Evolutionary conservation across 2,329 filamentous ascomycete species (phyloP), one percentile per base, ranked within the genome.

Genomic region (Colletotrichum cereale): DNA sequence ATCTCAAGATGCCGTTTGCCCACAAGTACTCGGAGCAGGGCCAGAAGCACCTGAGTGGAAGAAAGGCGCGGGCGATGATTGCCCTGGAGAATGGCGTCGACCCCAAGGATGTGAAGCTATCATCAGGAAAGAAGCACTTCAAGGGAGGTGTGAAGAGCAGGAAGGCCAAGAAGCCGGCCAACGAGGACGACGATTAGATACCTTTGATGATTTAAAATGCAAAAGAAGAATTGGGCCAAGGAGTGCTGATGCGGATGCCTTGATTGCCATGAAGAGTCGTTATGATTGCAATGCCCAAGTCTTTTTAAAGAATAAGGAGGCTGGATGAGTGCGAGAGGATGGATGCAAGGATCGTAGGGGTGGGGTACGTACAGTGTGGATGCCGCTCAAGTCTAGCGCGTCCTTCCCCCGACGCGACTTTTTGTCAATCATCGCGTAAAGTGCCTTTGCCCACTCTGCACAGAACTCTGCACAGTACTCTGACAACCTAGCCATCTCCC

Each of bases 1-100:
- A 93, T 77, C 74, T 97, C 47, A 91, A 84, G 67, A 91, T 91
- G 86, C 95, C 96, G 0, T 98, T 98, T 84, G 96, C 91, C 81
- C 90, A 96, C 84, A 93, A 96, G 83, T 97, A 98, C 82, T 91
- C 91, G 3, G 89, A 96, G 82, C 94, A 97, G 78, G 95, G 94
- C 5, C 84, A 84, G 68, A 97, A 94, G 84, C 86, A 92, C 73
- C 83, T 98, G 57, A 94, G 89, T 24, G 95, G 95, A 0, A 88
- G 96, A 72, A 99, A 99, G 82, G 89, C 94, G 62, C 90, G 91
- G 78, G 87, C 92, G 48, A 89, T 98, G 85, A 85, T 93, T 62
- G 96, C 96, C 14, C 79, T 98, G 73, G 94, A 98, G 84, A 93
- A 92, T 71, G 93, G 94, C 18, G 81, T 98, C 44, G 95, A 98